Conservation (phyloP, 2,329 filamentous ascomycete species). For the Diaporthe destruens region DNA sequence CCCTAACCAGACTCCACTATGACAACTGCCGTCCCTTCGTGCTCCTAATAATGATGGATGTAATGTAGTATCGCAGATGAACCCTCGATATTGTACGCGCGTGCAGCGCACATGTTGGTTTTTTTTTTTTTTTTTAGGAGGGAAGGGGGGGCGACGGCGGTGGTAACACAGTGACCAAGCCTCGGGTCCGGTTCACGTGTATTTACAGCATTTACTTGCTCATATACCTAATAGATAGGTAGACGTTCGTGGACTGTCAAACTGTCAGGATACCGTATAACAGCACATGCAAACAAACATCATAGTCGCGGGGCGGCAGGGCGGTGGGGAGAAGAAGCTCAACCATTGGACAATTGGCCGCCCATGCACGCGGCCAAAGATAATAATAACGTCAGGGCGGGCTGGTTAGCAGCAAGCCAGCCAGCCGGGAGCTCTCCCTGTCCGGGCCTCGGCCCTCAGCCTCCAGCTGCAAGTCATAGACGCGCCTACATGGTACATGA, state of each 20-base stretch:
- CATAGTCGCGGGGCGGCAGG: slow-evolving; percentile 10
- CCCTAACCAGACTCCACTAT: not conserved
- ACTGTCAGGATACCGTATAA: not conserved
- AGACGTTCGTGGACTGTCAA: no score
- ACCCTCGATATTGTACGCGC: no score
- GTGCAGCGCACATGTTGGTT: not conserved
- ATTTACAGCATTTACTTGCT: not conserved
- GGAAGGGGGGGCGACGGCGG: no score
- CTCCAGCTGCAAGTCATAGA: slow-evolving; percentile 37
- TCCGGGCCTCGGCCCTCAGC: slow-evolving; percentile 29
- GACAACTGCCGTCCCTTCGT: not conserved
- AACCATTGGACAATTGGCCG: not conserved
- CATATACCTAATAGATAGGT: not conserved
- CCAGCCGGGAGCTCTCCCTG: slow-evolving; percentile 27
- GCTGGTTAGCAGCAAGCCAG: not conserved
- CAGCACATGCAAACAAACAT: not conserved
- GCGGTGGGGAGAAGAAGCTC: not conserved
- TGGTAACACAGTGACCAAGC: not conserved
- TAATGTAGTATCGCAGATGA: not conserved
- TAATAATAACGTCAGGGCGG: slow-evolving; percentile 24
- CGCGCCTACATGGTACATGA: slow-evolving; percentile 30
- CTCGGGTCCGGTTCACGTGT: not conserved
- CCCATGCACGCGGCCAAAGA: not conserved
- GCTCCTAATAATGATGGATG: not conserved
- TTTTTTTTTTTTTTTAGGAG: no score